Base-by-base conservation (phyloP, 2,329 filamentous ascomycete species). In the Aureobasidium lini region DNA sequence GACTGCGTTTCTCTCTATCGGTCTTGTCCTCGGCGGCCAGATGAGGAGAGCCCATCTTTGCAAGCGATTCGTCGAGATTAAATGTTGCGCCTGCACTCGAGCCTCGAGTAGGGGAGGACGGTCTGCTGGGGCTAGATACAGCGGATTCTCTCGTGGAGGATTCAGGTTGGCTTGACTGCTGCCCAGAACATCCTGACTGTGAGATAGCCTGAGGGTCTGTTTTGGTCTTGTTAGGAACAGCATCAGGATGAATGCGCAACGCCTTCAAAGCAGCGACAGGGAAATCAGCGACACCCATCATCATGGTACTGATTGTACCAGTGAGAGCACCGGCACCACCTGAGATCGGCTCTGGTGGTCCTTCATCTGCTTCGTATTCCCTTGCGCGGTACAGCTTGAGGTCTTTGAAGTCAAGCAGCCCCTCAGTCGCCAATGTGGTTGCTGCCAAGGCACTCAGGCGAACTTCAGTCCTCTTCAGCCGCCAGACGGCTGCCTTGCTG, bases 251-350 rank as follows among this genome's bases (percentile, higher is more conserved):
- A 13, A 76, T 74, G n/a, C 70, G 70, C 32, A 76, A 67, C 16
- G 75, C 68, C 62, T 76, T 76, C 48, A 80, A 68, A 6, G 83
- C 75, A 49, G 83, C 79, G 5, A 77, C 74, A 0, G 83, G 83
- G 39, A 85, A 76, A 66, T 95, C 90, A 1, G 88, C 88, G 43
- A 95, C 79, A 1, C 89, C 89, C 81, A 94, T 88, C 64, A 88
- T 82, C 52, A 96, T 85, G 44, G 82, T 86, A 28, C 87, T 85
- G 40, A 93, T 77, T 16, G 91, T 91, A 6, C 88, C 87, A 18
- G 94, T 76, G 0, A 95, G 73, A 0, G 90, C 89, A 40, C 84
- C 82, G 0, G 89, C 84, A 16, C 84, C 87, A 11, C 88, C 89
- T 11, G 86, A 85, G n/a, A 94, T 81, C 0, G 90, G 89, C 62